Base-by-base conservation (phyloP, 331 rosid species). In the Stylosanthes scabra region DNA sequence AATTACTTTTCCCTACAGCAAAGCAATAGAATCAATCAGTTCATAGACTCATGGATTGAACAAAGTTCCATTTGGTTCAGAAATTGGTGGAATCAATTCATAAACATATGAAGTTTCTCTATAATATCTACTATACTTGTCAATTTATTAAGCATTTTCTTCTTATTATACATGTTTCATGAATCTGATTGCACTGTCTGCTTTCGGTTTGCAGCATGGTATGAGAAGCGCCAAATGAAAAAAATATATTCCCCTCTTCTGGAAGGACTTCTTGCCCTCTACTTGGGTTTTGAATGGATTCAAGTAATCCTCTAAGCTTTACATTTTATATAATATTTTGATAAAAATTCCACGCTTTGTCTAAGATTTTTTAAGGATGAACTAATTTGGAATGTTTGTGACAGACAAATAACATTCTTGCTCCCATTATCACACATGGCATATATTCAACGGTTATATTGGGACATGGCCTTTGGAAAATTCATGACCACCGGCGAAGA, bases 391-490 rank as follows among this genome's bases (percentile, higher is more conserved):
- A 40, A 71, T 82, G 71, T 14, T 8, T 77, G 49, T 74, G 66
- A 71, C 96, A 94, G 99, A 86, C 96, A 10, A 85, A 87, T 76
- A 94, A 94, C 55, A 89, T 94, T 70, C 99, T 94, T 63, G 84
- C 97, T 11, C 99, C 99, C 15, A 94, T 91, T 47, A 85, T 94
- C 80, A 94, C 99, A 1, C 97, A 94, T 37, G 97, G 99, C 37
- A 91, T 94, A 76, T 91, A 94, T 84, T 91, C 97, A 1, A 79
- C 97, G 11, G 97, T 94, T 78, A 88, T 94, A 67, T 62, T 94
- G 86, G 99, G 99, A 42, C 97, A 94, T 46, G 99, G 99, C 79
- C 99, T 94, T 51, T 81, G 93, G 97, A 94, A 94, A 88, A 91
- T 94, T 72, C 87, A 91, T 28, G 89, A 94, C 84, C 97, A 91